Percentiles rank a stretch among this genome's conserved stretches.
Conservation (phyloP, 2,329 filamentous ascomycete genomes). For the Penicillium sp. region DNA sequence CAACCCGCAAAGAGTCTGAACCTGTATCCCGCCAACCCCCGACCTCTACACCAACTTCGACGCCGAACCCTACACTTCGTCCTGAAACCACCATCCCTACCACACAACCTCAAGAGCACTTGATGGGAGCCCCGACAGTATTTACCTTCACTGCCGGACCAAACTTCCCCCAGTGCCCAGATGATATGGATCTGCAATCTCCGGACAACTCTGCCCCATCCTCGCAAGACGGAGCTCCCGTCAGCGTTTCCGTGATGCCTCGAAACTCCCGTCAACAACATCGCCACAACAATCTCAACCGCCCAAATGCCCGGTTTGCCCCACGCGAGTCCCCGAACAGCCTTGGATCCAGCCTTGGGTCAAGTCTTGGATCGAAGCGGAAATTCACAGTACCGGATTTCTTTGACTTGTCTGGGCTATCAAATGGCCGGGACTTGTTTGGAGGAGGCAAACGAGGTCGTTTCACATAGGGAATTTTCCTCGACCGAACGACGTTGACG, state of each 20-base stretch:
- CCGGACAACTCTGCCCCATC: slow-evolving; percentile 35
- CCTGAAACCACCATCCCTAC: slow-evolving; percentile 17
- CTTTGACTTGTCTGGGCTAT: slow-evolving; percentile 50
- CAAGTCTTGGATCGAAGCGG: slow-evolving; percentile 48
- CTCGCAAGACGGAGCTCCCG: slow-evolving; percentile 34
- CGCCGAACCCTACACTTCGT: slow-evolving; percentile 28
- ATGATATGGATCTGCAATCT: slow-evolving; percentile 47
- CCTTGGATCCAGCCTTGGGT: slow-evolving; percentile 39
- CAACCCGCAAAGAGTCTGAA: slow-evolving; percentile 30
- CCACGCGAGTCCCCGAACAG: slow-evolving; percentile 40
- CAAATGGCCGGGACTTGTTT: slow-evolving; percentile 43
- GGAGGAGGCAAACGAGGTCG: slow-evolving; percentile 51
- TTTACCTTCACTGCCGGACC: slow-evolving; percentile 48
- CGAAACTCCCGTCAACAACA: slow-evolving; percentile 42
- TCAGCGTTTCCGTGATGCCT: slow-evolving; percentile 46
- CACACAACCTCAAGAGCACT: slow-evolving; percentile 25
- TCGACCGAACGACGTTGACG: slow-evolving; percentile 28
- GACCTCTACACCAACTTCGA: slow-evolving; percentile 29
- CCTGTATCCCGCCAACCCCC: slow-evolving; percentile 10
- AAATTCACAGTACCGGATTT: slow-evolving; percentile 50
- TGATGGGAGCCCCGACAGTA: slow-evolving; percentile 32
- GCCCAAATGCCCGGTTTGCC: slow-evolving; percentile 38
- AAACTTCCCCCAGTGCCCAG: slow-evolving; percentile 36
- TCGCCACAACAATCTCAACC: slow-evolving; percentile 39
- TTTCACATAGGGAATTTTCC: slow-evolving; percentile 35